Evolutionary conservation across 192 early-diverging fungal genomes (phyloP), one percentile per base, ranked within the genome.

Genomic region (Linnemannia schmuckeri): DNA sequence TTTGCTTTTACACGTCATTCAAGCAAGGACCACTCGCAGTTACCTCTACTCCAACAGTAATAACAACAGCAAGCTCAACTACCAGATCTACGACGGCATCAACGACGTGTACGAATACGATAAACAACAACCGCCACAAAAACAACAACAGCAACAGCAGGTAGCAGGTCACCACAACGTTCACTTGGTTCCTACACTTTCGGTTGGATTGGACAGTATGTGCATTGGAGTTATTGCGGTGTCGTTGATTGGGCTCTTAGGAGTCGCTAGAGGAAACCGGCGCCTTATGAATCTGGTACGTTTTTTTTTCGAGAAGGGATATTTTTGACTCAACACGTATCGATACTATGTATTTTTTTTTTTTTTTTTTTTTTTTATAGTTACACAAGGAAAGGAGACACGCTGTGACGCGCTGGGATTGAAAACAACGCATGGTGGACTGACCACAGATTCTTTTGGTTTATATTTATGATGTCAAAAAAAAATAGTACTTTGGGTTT

Each of bases 281-380:
- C 81, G 73, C 0, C n/a, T 77, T 37, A 77, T 82, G 75, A 77
- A 82, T 15, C 17, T 82, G 70, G 81, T 77, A 82, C n/a, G 76
- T 71, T 40, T 55, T 41, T 35, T 35, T 22, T 70, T 22, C 10
- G 7, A 38, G 24, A 70, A 35, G 17, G 0, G 17, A 17, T 5
- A 3, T 49, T 49, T 49, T 49, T 17, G 15, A 12, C 12, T 44
- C 42, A 44, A 7, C 42, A 12, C 5, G 42, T 37, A 3, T 37
- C 37, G 37, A 37, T 37, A 37, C 37, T 37, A 37, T 37, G 37
- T 37, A 1, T 8, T 46, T 46, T 9, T 44, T 44, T 7, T 44
- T 0, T 42, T 42, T 42, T 42, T n/a, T 68, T 13, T 35, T 33
- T 35, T 3, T 69, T 7, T 7, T 33, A 69, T 35, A 42, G 37